Evolutionary conservation across 2,329 filamentous ascomycete species (phyloP).

Genomic region (Sclerotinia glacialis): DNA sequence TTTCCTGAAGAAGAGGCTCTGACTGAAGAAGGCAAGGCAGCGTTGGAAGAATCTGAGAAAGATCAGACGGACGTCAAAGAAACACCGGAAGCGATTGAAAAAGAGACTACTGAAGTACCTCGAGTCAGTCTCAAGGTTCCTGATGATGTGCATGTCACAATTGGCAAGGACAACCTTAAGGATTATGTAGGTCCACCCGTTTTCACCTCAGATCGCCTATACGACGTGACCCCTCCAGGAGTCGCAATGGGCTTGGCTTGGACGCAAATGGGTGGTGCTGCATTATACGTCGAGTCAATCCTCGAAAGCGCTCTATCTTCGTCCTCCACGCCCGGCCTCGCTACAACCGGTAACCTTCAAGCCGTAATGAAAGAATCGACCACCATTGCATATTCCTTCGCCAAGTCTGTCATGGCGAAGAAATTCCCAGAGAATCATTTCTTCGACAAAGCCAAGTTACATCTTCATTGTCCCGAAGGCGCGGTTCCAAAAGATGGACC

Average conservation of each 20-base stretch:
- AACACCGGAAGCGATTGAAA: constrained; percentile 51
- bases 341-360: constrained; percentile 93
- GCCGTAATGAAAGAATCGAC: constrained; percentile 98
- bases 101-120: constrained; percentile 62
- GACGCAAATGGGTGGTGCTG: constrained; percentile 95
- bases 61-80: constrained; percentile 62
- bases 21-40: constrained; percentile 81
- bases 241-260: constrained; percentile 97
- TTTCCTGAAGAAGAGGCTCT: constrained; percentile 77
- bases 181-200: constrained; percentile 96
- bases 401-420: constrained; percentile 82
- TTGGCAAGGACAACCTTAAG: constrained; percentile 85
- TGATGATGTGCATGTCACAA: constrained; percentile 79
- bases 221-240: constrained; percentile 88
- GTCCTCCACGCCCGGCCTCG: constrained; percentile 72
- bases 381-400: constrained; percentile 90
- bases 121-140: constrained; percentile 79
- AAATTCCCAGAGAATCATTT: constrained; percentile 88
- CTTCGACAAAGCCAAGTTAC: constrained; percentile 92
- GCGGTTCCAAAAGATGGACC: constrained; percentile 94
- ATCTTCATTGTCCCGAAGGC: constrained; percentile 94
- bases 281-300: constrained; percentile 96
- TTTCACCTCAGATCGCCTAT: constrained; percentile 92
- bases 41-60: constrained; percentile 67
- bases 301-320: constrained; percentile 77